These are phyloP conservation scores for Phytophthora litchii DNA, from an alignment of 352 stramenopile species.

Conservation along the genomic window DNA sequence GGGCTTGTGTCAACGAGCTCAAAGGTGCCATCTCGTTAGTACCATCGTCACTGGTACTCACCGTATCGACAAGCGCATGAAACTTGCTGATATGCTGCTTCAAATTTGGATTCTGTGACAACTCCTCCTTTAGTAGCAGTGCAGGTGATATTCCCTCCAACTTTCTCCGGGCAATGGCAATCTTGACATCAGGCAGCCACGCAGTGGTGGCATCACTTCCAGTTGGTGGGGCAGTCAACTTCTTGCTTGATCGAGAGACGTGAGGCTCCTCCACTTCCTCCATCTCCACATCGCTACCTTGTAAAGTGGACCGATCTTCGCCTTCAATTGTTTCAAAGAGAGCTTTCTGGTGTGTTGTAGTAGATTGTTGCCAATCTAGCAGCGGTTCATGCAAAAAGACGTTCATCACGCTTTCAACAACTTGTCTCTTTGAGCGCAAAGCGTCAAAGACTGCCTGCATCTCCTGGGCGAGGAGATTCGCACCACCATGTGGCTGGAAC, in stretches of 20 bases:
- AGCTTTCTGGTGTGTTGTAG: conserved; percentile 60
- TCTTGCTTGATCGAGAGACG: conserved; percentile 22
- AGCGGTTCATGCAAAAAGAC: conserved; percentile 92
- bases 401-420: conserved; percentile 90
- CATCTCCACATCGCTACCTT: conserved; percentile 45
- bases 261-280: conserved; percentile 23
- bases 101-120: conserved; percentile 74
- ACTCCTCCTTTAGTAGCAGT: conserved; percentile 72
- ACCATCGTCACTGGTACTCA: conserved; percentile 16
- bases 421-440: conserved; percentile 78
- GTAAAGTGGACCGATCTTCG: conserved; percentile 29
- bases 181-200: conserved; percentile 81
- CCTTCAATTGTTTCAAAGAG: conserved; percentile 45
- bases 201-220: conserved; percentile 20
- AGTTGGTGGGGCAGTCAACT: conserved; percentile 8
- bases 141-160: conserved; percentile 77
- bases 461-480: conserved; percentile 72
- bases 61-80: conserved; percentile 57
- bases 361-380: conserved; percentile 89
- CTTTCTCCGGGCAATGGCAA: conserved; percentile 74
- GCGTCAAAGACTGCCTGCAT: conserved; percentile 89
- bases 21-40: conserved; percentile 32
- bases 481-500: conserved; percentile 70
- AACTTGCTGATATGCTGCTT: conserved; percentile 60
- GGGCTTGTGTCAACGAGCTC: conserved; percentile 75